phyloP scores from a whole-genome alignment of 805 yeast species.

The Sugiyamaella americana region DNA sequence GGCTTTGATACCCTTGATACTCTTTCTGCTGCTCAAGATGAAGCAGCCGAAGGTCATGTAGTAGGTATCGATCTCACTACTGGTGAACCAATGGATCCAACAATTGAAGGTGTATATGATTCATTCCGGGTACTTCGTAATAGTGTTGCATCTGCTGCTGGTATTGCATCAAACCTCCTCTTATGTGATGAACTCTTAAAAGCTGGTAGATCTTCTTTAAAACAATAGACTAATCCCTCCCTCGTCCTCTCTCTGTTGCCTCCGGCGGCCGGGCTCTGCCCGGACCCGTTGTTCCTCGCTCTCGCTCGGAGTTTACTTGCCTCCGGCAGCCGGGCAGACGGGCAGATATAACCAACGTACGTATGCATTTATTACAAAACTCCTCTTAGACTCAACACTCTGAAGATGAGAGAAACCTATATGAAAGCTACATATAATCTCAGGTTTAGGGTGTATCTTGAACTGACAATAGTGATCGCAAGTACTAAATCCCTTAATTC shows the following conservation, averaged over 20 bases:
- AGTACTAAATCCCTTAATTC: too few species aligned
- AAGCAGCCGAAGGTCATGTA: conserved; percentile 66
- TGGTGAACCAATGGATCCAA: conserved; percentile 95
- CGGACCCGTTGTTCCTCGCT: background rate
- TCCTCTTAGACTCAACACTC: too few species aligned
- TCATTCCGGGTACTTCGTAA: conserved; percentile 90
- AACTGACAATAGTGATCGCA: too few species aligned
- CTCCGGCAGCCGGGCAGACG: too few species aligned
- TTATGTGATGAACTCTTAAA: conserved; percentile 93
- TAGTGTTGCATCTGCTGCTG: conserved; percentile 86
- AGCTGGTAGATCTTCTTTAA: conserved; percentile 92
- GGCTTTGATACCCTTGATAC: conserved; percentile 92
- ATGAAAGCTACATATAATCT: too few species aligned
- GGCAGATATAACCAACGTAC: too few species aligned
- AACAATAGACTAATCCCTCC: conserved; percentile 36
- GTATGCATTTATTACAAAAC: too few species aligned
- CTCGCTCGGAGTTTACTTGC: too few species aligned
- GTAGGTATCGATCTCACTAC: conserved; percentile 87
- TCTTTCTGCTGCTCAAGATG: conserved; percentile 83
- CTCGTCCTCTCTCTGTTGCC: background rate
- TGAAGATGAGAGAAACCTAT: too few species aligned
- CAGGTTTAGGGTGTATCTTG: too few species aligned
- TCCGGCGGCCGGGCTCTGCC: conserved; percentile 1
- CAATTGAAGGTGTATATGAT: conserved; percentile 94
- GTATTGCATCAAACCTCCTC: conserved; percentile 86